These are phyloP conservation scores for Rhizopogon vesiculosus DNA, from an alignment of 768 basidiomycete species.

Conservation along the genomic window DNA sequence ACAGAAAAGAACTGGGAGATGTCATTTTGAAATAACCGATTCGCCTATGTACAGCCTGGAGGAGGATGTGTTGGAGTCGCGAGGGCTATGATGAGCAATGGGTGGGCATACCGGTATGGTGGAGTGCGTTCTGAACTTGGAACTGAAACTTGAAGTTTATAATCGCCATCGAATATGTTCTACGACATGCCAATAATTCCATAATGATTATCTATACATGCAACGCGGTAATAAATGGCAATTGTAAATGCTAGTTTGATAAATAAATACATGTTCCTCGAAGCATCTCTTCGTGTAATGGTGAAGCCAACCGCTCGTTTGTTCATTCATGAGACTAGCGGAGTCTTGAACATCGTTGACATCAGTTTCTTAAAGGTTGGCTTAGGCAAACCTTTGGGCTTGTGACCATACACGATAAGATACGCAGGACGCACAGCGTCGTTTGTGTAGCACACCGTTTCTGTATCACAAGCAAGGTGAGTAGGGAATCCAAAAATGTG, in stretches of 20 bases:
- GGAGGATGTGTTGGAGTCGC: no score
- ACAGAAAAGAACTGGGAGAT: no score
- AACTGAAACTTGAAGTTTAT: no score
- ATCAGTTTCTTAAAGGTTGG: conserved; percentile 22
- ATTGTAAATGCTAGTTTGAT: conserved; percentile 10
- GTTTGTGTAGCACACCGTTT: conserved; percentile 63
- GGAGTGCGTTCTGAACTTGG: no score
- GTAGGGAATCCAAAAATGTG: neutral
- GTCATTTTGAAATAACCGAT: no score
- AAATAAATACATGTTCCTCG: conserved; percentile 6
- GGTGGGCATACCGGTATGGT: no score
- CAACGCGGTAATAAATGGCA: neutral
- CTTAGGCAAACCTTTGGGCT: conserved; percentile 10
- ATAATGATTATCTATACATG: no score
- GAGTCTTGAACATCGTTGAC: conserved; percentile 26
- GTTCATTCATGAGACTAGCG: conserved; percentile 18
- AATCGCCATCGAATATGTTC: no score
- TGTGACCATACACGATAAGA: conserved; percentile 54
- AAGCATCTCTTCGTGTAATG: neutral
- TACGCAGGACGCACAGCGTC: conserved; percentile 66
- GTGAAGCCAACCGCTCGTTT: neutral
- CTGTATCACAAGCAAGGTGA: conserved; percentile 17
- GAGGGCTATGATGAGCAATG: no score
- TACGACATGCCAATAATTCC: no score
- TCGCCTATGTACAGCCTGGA: no score